These are phyloP conservation scores for Hypoxylon subgilvum DNA, from an alignment of 495 filamentous ascomycete genomes.

Conservation along the genomic window DNA sequence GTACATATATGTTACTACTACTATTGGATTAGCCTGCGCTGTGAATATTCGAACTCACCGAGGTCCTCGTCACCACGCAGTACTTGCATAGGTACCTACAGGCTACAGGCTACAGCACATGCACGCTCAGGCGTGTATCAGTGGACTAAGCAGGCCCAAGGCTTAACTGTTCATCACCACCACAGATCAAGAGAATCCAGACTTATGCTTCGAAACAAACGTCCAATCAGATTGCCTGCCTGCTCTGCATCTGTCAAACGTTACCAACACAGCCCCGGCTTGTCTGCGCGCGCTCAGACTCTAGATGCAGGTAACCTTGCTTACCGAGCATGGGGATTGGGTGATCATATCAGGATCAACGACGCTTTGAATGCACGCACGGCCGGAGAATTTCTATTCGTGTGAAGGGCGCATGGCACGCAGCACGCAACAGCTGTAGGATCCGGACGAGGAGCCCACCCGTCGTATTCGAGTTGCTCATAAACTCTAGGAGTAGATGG, in stretches of 20 bases:
- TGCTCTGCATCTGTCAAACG: constrained; percentile 3
- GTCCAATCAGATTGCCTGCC: constrained; percentile 15
- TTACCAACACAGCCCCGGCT: not conserved
- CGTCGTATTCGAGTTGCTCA: constrained; percentile 5
- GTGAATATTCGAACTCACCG: constrained; percentile 13
- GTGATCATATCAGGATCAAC: constrained; percentile 34
- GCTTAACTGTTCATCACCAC: constrained; percentile 28
- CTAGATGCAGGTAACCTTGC: constrained; percentile 7
- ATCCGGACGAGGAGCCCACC: not conserved
- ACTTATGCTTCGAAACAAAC: constrained; percentile 19
- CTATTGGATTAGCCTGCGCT: constrained; percentile 3
- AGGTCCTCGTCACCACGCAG: constrained; percentile 8
- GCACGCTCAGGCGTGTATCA: constrained; percentile 25
- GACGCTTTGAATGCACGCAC: constrained; percentile 26
- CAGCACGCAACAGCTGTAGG: constrained; percentile 1
- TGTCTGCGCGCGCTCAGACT: constrained; percentile 21
- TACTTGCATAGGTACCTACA: not conserved
- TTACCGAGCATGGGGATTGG: constrained; percentile 3
- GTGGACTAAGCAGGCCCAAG: constrained; percentile 5
- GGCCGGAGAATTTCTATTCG: constrained; percentile 34
- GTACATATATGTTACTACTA: not conserved
- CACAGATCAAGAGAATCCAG: constrained; percentile 4
- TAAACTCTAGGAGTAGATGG: not conserved
- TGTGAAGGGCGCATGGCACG: constrained; percentile 12
- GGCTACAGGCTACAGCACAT: not conserved